Conservation (phyloP, 345 rosid species). For the Cardamine resedifolia region DNA sequence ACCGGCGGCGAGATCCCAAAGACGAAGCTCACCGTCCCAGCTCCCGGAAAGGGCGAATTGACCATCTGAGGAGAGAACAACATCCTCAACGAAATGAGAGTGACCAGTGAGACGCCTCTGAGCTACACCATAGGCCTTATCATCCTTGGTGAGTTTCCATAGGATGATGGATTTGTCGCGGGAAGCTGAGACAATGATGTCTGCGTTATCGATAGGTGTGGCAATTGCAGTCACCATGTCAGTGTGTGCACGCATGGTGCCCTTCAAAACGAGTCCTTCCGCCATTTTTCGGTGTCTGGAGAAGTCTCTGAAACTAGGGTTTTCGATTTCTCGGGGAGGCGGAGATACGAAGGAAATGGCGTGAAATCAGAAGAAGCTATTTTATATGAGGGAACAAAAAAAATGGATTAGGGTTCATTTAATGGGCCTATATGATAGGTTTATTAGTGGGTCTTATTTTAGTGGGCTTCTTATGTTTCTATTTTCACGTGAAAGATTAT, state of each 20-base stretch:
- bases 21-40: constrained; percentile 99
- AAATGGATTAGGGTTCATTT: constrained; percentile 33
- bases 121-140: constrained; percentile 73
- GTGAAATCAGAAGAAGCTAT: not conserved
- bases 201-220: constrained; percentile 81
- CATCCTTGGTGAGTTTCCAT: constrained; percentile 93
- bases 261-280: constrained; percentile 68
- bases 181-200: constrained; percentile 88
- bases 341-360: constrained; percentile 11
- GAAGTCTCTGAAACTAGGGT: constrained; percentile 30
- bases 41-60: constrained; percentile 97
- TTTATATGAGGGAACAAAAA: constrained; percentile 6
- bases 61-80: constrained; percentile 92
- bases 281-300: constrained; percentile 49
- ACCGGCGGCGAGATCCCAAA: constrained; percentile 89
- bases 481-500: not conserved
- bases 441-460: not conserved
- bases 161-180: constrained; percentile 95
- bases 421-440: constrained; percentile 8
- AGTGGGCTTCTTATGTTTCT: not conserved
- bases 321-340: constrained; percentile 33
- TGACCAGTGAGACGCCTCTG: constrained; percentile 95
- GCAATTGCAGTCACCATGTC: constrained; percentile 97
- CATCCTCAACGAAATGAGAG: constrained; percentile 92
- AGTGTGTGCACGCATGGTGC: constrained; percentile 96